These are phyloP conservation scores for Phytophthora idaei DNA, from an alignment of 352 stramenopile genomes.

Conservation along the genomic window DNA sequence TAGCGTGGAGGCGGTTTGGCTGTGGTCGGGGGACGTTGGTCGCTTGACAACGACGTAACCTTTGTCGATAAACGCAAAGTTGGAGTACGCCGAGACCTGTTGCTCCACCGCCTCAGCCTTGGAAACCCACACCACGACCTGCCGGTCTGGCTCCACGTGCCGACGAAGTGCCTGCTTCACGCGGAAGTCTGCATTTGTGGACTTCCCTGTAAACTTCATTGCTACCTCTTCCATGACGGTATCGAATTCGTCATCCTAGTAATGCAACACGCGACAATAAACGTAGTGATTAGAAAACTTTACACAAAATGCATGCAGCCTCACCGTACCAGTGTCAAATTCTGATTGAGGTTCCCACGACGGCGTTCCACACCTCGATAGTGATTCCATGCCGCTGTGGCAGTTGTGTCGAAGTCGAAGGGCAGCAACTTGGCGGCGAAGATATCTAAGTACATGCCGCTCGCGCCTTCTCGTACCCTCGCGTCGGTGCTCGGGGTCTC, in stretches of 20 bases:
- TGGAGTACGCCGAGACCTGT: constrained; percentile 38
- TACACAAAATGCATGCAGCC: background rate
- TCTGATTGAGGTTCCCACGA: constrained; percentile 21
- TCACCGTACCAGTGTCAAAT: constrained; percentile 22
- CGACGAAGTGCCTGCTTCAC: constrained; percentile 65
- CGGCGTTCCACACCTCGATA: constrained; percentile 39
- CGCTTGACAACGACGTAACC: constrained; percentile 66
- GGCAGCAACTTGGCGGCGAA: constrained; percentile 45
- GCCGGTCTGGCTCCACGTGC: constrained; percentile 54
- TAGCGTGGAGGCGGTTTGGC: constrained; percentile 31
- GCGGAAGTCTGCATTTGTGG: constrained; percentile 51
- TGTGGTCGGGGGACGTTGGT: constrained; percentile 29
- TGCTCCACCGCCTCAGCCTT: constrained; percentile 51
- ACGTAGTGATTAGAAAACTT: background rate
- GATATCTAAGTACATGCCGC: constrained; percentile 47
- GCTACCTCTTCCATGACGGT: constrained; percentile 63
- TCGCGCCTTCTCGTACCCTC: constrained; percentile 33
- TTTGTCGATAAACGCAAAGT: constrained; percentile 59
- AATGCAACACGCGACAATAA: constrained; percentile 13
- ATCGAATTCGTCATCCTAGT: constrained; percentile 42
- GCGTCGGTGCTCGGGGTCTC: constrained; percentile 27
- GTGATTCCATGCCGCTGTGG: constrained; percentile 46
- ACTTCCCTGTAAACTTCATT: constrained; percentile 58
- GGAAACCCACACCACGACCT: constrained; percentile 66
- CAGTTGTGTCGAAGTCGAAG: constrained; percentile 42